phyloP scores from a whole-genome alignment of 345 rosid genomes.

The Firmiana major region DNA sequence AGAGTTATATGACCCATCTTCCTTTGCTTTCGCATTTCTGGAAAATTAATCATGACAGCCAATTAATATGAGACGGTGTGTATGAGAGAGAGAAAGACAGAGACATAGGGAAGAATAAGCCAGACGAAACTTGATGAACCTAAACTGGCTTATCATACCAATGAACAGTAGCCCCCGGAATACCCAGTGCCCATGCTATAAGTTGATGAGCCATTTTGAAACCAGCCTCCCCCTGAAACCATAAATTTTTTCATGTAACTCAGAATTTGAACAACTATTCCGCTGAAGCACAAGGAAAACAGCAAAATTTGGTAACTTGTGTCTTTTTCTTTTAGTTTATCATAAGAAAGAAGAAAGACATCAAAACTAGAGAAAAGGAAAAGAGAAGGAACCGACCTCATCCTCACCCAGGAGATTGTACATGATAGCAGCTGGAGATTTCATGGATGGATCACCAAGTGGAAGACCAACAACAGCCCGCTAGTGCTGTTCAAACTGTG shows the following conservation, averaged over 20 bases:
- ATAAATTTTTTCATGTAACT: neutral
- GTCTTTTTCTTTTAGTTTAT: neutral
- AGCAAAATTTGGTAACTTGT: neutral
- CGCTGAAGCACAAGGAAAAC: neutral
- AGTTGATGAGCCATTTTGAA: conserved; percentile 59
- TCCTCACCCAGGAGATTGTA: conserved; percentile 91
- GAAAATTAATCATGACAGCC: conserved; percentile 7
- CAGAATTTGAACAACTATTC: neutral
- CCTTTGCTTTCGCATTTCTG: conserved; percentile 89
- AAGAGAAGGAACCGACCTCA: conserved; percentile 42
- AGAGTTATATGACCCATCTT: conserved; percentile 96
- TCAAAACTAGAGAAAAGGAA: neutral
- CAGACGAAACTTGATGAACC: conserved; percentile 15
- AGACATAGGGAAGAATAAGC: neutral
- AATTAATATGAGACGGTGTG: neutral
- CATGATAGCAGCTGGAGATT: conserved; percentile 85
- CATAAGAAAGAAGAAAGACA: neutral
- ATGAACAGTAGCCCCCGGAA: conserved; percentile 79
- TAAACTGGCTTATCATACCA: conserved; percentile 97
- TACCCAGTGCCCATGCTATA: conserved; percentile 57
- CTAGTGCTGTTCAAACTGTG: conserved; percentile 89
- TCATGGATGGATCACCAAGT: conserved; percentile 98
- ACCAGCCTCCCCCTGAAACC: conserved; percentile 76
- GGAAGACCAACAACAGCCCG: conserved; percentile 93
- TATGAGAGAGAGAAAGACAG: neutral